Percentiles rank a stretch among this genome's conserved stretches.
Conservation (phyloP, 2,329 filamentous ascomycete species). For the Botrytis medusae region DNA sequence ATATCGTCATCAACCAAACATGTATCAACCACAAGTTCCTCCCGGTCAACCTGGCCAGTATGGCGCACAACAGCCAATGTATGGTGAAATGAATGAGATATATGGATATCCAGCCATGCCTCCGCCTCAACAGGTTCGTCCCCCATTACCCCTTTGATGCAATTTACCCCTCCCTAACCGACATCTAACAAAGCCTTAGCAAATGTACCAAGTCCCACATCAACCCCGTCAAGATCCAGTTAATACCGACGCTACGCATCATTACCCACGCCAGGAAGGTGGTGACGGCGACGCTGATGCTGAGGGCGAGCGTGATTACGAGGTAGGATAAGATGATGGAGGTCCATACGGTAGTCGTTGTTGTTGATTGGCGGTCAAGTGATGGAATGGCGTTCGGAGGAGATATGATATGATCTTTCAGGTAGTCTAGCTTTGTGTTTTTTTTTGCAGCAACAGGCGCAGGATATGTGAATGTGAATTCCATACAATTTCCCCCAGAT, state of each 20-base stretch:
- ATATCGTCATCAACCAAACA: conserved; percentile 74
- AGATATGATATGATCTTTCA: conserved; percentile 11
- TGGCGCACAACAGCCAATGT: conserved; percentile 76
- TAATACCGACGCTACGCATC: conserved; percentile 41
- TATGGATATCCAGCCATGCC: conserved; percentile 81
- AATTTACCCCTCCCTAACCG: conserved; percentile 1
- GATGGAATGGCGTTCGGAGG: conserved; percentile 23
- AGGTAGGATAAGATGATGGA: conserved; percentile 38
- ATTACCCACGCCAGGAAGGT: conserved; percentile 43
- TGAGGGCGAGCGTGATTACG: conserved; percentile 47
- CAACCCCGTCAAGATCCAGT: conserved; percentile 42
- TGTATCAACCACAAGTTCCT: conserved; percentile 81
- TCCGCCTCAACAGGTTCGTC: conserved; percentile 73
- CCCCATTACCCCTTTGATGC: neutral
- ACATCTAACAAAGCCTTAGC: conserved; percentile 31
- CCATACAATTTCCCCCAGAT: neutral
- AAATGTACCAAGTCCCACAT: conserved; percentile 45
- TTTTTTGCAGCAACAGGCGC: conserved; percentile 19
- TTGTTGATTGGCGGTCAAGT: conserved; percentile 7
- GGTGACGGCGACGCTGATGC: conserved; percentile 47
- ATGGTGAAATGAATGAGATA: conserved; percentile 77
- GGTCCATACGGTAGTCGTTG: conserved; percentile 7
- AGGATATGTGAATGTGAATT: conserved; percentile 18
- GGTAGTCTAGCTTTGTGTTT: conserved; percentile 13
- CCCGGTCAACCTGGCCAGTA: conserved; percentile 70